Evolutionary conservation across 1,284 basidiomycete species (phyloP).

Genomic region (Malassezia nana): DNA sequence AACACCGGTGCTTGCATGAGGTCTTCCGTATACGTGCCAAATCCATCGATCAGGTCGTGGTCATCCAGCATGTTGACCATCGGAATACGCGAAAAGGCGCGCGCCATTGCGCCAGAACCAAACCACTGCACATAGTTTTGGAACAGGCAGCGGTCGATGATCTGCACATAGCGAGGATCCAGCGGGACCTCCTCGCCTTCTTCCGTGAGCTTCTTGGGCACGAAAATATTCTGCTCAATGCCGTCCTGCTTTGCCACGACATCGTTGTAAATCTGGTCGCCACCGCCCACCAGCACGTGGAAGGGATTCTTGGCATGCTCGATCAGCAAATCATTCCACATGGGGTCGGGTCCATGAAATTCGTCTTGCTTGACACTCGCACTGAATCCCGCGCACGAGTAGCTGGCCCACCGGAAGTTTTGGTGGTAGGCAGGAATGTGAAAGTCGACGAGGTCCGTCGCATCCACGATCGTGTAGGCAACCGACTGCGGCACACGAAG

Average conservation of each 20-base stretch:
- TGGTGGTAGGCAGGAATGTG: conserved; percentile 69
- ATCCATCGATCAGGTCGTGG: conserved; percentile 73
- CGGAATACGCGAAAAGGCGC: conserved; percentile 70
- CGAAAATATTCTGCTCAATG: conserved; percentile 64
- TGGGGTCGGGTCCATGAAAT: conserved; percentile 50
- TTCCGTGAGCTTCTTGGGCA: conserved; percentile 58
- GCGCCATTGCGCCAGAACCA: conserved; percentile 77
- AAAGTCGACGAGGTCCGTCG: conserved; percentile 54
- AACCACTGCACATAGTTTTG: conserved; percentile 69
- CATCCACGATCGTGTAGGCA: conserved; percentile 55
- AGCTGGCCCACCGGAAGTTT: conserved; percentile 81
- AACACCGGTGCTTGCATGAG: conserved; percentile 40
- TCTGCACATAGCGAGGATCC: background rate
- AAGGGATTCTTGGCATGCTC: conserved; percentile 72
- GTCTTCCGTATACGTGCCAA: conserved; percentile 59
- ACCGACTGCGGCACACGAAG: conserved; percentile 65
- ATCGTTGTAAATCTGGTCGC: conserved; percentile 46
- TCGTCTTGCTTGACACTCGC: conserved; percentile 51
- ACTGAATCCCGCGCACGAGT: conserved; percentile 61
- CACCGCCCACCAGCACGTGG: conserved; percentile 70
- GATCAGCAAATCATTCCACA: conserved; percentile 80
- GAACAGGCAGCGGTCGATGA: conserved; percentile 62
- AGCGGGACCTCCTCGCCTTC: conserved; percentile 53
- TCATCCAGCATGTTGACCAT: conserved; percentile 64
- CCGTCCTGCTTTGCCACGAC: conserved; percentile 46